phyloP scores from a whole-genome alignment of 1,284 basidiomycete genomes.

The Entoloma clypeatum region DNA sequence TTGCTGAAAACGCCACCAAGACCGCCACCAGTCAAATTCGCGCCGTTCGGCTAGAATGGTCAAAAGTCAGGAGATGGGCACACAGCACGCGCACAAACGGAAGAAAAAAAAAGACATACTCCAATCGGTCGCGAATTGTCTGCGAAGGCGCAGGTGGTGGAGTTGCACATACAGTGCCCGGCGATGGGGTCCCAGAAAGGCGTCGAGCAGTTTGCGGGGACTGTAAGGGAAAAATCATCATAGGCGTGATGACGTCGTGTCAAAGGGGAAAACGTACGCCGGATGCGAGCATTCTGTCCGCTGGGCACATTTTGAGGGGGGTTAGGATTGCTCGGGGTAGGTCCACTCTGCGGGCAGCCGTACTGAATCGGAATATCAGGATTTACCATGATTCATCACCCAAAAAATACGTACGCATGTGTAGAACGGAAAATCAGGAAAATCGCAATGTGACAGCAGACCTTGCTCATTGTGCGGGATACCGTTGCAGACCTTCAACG shows the following conservation, averaged over 20 bases:
- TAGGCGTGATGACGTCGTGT: neutral
- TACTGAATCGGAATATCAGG: constrained; percentile 42
- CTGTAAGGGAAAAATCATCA: constrained; percentile 28
- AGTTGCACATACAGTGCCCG: constrained; percentile 60
- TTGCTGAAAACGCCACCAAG: constrained; percentile 34
- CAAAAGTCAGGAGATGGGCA: constrained; percentile 3
- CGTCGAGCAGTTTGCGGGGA: constrained; percentile 72
- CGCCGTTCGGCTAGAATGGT: constrained; percentile 57
- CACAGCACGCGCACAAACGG: constrained; percentile 5
- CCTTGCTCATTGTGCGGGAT: constrained; percentile 62
- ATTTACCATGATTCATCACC: neutral
- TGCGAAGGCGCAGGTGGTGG: constrained; percentile 52
- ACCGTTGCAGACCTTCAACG: constrained; percentile 68
- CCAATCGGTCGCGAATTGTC: constrained; percentile 68
- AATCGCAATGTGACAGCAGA: constrained; percentile 57
- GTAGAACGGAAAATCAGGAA: constrained; percentile 72
- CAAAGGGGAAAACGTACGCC: constrained; percentile 38
- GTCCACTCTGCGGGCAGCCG: constrained; percentile 60
- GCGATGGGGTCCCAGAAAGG: constrained; percentile 76
- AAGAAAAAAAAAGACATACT: constrained; percentile 34
- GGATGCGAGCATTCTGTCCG: constrained; percentile 45
- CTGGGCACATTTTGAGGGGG: constrained; percentile 51
- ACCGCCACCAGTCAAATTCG: constrained; percentile 63
- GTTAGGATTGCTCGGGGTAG: constrained; percentile 59
- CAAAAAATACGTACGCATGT: constrained; percentile 55